These are phyloP conservation scores for Podospora conica DNA, from an alignment of 495 filamentous ascomycete genomes.

Conservation along the genomic window DNA sequence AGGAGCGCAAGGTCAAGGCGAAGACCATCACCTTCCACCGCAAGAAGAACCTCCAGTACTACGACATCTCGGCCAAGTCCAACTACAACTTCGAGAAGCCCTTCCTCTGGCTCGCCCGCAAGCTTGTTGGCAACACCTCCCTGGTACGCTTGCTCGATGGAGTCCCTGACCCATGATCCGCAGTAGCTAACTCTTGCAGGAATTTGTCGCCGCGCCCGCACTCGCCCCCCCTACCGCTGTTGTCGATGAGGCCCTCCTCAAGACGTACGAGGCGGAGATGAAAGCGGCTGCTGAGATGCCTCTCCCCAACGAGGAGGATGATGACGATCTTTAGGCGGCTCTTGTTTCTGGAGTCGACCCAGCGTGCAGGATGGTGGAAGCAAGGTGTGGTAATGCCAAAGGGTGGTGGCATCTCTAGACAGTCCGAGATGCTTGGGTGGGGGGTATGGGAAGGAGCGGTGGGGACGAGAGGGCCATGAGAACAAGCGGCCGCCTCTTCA, in stretches of 20 bases:
- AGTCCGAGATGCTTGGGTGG: conserved; percentile 12
- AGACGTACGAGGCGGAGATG: conserved; percentile 86
- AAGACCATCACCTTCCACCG: conserved; percentile 99
- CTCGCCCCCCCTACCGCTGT: conserved; percentile 87
- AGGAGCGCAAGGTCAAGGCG: conserved; percentile 99
- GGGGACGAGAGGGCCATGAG: neutral
- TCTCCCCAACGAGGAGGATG: conserved; percentile 93
- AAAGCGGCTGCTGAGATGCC: conserved; percentile 70
- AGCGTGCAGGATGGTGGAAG: conserved; percentile 8
- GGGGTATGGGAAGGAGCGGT: conserved; percentile 18
- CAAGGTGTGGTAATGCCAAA: conserved; percentile 31
- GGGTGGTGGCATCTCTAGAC: conserved; percentile 21
- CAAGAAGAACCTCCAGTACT: conserved; percentile 99
- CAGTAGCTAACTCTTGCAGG: conserved; percentile 46
- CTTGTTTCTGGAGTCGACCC: conserved; percentile 6
- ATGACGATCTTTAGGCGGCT: conserved; percentile 50
- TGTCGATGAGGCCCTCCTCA: conserved; percentile 76
- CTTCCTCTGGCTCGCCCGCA: conserved; percentile 98
- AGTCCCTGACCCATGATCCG: neutral
- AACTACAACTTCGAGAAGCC: conserved; percentile 99
- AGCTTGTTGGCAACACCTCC: conserved; percentile 89
- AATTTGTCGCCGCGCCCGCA: conserved; percentile 93
- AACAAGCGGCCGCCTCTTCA: conserved; percentile 11
- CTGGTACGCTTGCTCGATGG: conserved; percentile 55
- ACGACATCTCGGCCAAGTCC: conserved; percentile 99